Base-by-base conservation (phyloP, 164 flowering plant species). In the Tetrastigma voinierianum region DNA sequence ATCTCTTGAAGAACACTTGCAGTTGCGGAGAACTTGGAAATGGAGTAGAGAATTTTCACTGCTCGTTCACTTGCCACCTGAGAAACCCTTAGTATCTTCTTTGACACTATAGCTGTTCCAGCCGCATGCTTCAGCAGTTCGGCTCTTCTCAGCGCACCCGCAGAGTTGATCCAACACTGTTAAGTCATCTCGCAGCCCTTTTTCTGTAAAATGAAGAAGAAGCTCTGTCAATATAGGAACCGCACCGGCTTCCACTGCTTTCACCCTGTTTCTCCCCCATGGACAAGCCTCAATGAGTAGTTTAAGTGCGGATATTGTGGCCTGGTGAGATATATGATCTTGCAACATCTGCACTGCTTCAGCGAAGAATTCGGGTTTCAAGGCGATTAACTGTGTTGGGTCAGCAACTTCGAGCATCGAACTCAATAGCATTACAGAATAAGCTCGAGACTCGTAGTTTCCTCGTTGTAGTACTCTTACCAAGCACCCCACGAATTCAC, bases 51-150 rank as follows among this genome's bases (percentile, higher is more conserved):
- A 7, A 93, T 76, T 74, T 76, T 83, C 66, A 90, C 86, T 1
- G 86, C 96, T 61, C 72, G 77, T n/a, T 93, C 96, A 45, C 76
- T 86, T 3, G 84, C 95, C 62, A 59, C 70, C n/a, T 72, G 76
- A 1, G 98, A 93, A 51, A 90, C 89, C 76, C 87, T 80, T 21
- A 90, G 77, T 16, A 93, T 86, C 82, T 85, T 90, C 75, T 83
- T 82, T 17, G 90, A 76, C 18, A 93, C 92, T 2, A 81, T 71
- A 0, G 95, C 96, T 7, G 90, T 15, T 7, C 95, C 83, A 0
- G 87, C 95, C 1, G 75, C 82, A 66, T 93, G 98, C 0, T 44
- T 46, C 59, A 87, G 3, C 62, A 93, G 70, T 65, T 79, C 87
- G 7, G 93, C 72, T 40, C 98, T 67, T 15, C 98, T 90, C 93